Evolutionary conservation across 2,329 filamentous ascomycete species (phyloP), one percentile per base, ranked within the genome.

Genomic region (Coleophoma crateriformis): DNA sequence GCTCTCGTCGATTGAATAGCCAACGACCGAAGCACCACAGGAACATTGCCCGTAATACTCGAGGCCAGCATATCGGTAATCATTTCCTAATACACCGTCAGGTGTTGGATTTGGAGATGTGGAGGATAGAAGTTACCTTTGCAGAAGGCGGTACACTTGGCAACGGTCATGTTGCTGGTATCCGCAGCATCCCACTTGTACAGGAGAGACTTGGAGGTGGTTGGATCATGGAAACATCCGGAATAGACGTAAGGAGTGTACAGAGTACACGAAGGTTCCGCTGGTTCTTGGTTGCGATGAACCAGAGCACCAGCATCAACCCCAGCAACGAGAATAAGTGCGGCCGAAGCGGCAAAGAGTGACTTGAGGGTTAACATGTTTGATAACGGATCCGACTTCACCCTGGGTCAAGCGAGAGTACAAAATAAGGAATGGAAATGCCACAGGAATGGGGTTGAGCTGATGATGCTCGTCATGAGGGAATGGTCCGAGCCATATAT

Each of bases 91-190:
- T 8, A 3, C 17, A 22, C 41, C 2, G 27, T 27, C 5, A 27
- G 27, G 6, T 3, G 2, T 27, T 7, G 27, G 27, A 4, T 27
- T 15, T 20, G 20, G 14, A 35, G n/a, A 22, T 11, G 8, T 4
- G 6, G 2, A 13, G 4, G 11, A n/a, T 38, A 10, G 14, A 38
- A 20, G n/a, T 17, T 54, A 61, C 57, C 66, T 52, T 69, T 69
- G 50, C 67, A 69, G 42, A 64, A 65, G 46, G 64, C 61, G 47
- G 61, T 61, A 54, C 67, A 69, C 15, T 50, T 58, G 54, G 67
- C 61, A 4, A 68, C 58, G 1, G 67, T 69, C 54, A 67, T 66
- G 33, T 63, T 65, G 47, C 58, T 50, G 27, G 54, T 59, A 15
- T 61, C 53, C 5, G 66, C 50, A 27, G 58, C 56, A 20, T 58